Conservation (phyloP, 306 rosid genomes). For the Acacia crassicarpa region DNA sequence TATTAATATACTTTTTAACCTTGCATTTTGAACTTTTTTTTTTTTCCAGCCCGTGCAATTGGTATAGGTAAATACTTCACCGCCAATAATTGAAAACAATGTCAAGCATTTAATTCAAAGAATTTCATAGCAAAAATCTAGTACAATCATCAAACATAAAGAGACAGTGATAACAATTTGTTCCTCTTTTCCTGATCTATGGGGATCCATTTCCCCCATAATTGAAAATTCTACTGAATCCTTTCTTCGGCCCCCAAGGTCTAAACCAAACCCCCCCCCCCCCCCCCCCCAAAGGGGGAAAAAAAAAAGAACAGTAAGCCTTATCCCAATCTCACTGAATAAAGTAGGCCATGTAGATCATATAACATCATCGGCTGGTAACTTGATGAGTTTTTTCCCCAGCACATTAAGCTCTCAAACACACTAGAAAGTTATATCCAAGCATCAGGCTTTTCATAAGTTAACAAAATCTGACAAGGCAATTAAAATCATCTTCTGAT, state of each 20-base stretch:
- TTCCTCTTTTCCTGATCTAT: background rate
- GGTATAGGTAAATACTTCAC: background rate
- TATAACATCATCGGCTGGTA: background rate
- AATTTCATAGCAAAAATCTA: background rate
- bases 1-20: too few species aligned
- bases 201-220: background rate
- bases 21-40: background rate
- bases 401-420: background rate
- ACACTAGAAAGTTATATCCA: constrained; percentile 2
- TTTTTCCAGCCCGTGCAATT: background rate
- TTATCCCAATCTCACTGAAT: background rate
- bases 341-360: background rate
- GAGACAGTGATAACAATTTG: background rate
- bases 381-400: background rate
- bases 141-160: background rate
- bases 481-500: constrained; percentile 2
- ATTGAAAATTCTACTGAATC: background rate
- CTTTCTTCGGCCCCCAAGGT: background rate
- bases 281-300: background rate
- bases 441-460: background rate
- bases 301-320: background rate
- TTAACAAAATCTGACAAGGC: background rate
- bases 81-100: constrained; percentile 2
- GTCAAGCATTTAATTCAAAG: background rate
- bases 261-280: background rate